These are phyloP conservation scores for Suillus subalutaceus DNA, from an alignment of 768 basidiomycete species.

Conservation along the genomic window DNA sequence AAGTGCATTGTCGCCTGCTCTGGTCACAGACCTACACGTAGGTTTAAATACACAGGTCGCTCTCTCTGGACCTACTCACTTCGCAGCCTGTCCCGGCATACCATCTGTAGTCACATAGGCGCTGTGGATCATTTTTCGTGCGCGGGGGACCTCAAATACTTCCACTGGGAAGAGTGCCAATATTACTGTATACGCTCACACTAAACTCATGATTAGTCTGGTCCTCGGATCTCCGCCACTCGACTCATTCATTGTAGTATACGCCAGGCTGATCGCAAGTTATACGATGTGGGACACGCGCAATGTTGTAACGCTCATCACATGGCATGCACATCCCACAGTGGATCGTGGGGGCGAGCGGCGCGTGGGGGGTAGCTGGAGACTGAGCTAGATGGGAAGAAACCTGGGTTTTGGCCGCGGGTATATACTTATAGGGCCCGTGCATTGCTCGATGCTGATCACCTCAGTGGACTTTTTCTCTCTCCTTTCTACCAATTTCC, in stretches of 20 bases:
- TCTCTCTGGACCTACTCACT: constrained; percentile 29
- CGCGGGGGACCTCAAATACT: not conserved
- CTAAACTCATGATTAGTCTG: not conserved
- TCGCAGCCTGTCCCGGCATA: constrained; percentile 60
- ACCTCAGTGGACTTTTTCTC: not conserved
- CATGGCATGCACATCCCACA: constrained; percentile 68
- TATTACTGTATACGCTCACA: not conserved
- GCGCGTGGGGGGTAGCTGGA: constrained; percentile 50
- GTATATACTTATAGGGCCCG: not conserved
- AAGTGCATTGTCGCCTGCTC: constrained; percentile 71
- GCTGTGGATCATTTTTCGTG: no score
- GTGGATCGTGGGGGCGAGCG: constrained; percentile 67
- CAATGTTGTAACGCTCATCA: constrained; percentile 69
- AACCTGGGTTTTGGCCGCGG: not conserved
- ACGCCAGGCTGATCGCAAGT: not conserved
- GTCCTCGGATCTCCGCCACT: not conserved
- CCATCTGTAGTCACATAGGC: constrained; percentile 64
- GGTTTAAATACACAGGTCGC: constrained; percentile 44
- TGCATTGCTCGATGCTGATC: not conserved
- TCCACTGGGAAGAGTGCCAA: not conserved
- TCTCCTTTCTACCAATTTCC: not conserved
- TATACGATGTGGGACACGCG: constrained; percentile 66
- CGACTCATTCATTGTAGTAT: not conserved
- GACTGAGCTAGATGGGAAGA: constrained; percentile 41
- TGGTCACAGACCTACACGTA: constrained; percentile 67